These are phyloP conservation scores for Naganishia albida DNA, from an alignment of 1,284 basidiomycete genomes.

Conservation along the genomic window DNA sequence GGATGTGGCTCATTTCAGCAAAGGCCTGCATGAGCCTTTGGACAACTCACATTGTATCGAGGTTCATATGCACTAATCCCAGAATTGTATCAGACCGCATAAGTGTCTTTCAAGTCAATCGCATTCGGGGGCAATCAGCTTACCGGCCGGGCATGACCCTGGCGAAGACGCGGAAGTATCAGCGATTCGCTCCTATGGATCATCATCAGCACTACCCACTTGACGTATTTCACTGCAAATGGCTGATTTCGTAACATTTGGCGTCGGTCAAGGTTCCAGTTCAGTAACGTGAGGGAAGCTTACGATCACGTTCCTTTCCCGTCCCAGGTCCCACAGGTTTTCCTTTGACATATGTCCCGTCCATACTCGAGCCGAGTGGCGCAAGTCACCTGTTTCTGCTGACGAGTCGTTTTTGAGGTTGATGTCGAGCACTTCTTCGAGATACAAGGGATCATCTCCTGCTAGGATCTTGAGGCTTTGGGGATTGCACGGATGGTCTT, in stretches of 20 bases:
- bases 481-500: slow-evolving; percentile 34
- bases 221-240: slow-evolving; percentile 30
- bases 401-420: slow-evolving; percentile 23
- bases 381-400: slow-evolving; percentile 3
- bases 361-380: not conserved
- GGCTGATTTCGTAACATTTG: slow-evolving; percentile 3
- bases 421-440: slow-evolving; percentile 12
- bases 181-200: too few species aligned
- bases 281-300: not conserved
- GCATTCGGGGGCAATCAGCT: not conserved
- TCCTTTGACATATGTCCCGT: slow-evolving; percentile 5
- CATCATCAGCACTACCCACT: slow-evolving; percentile 13
- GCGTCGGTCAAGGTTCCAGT: not conserved
- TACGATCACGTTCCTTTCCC: slow-evolving; percentile 9
- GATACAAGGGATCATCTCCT: slow-evolving; percentile 19
- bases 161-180: not conserved
- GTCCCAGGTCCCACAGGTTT: slow-evolving; percentile 16
- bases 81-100: not conserved
- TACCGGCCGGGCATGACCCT: slow-evolving; percentile 33
- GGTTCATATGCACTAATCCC: slow-evolving; percentile 29
- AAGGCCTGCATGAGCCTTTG: not conserved
- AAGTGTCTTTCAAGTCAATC: not conserved
- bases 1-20: not conserved
- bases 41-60: slow-evolving; percentile 28
- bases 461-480: slow-evolving; percentile 29